phyloP scores from a whole-genome alignment of 2,329 filamentous ascomycete species.

The Calonectria fujianensis region DNA sequence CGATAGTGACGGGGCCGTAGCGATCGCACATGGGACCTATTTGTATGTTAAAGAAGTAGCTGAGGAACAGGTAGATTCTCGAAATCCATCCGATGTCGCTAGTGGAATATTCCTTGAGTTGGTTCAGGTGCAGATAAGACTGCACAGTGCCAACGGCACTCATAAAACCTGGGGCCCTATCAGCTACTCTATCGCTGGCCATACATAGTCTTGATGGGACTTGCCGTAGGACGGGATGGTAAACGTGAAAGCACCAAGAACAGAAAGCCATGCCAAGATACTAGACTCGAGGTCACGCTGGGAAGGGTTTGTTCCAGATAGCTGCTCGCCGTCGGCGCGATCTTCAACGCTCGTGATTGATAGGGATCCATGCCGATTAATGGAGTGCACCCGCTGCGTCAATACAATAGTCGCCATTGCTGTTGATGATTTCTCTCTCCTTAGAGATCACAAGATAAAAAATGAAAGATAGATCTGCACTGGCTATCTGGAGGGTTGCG shows the following conservation, averaged over 20 bases:
- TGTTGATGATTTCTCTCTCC: too few relatives aligned
- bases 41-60: conserved; percentile 13
- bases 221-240: background rate
- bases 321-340: background rate
- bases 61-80: background rate
- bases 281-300: background rate
- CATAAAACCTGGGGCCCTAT: background rate
- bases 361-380: background rate
- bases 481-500: too few relatives aligned
- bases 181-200: background rate
- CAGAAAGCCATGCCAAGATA: background rate
- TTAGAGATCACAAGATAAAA: too few relatives aligned
- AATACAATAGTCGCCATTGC: background rate
- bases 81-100: background rate
- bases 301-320: background rate
- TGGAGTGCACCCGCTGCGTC: background rate
- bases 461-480: too few relatives aligned
- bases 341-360: background rate
- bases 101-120: background rate
- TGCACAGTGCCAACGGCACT: background rate
- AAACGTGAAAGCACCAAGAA: background rate
- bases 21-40: conserved; percentile 14
- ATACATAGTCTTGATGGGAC: background rate
- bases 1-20: background rate
- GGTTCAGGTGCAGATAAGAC: conserved; percentile 2